Base-by-base conservation (phyloP, 2,329 filamentous ascomycete species). In the Colletotrichum caudatum region DNA sequence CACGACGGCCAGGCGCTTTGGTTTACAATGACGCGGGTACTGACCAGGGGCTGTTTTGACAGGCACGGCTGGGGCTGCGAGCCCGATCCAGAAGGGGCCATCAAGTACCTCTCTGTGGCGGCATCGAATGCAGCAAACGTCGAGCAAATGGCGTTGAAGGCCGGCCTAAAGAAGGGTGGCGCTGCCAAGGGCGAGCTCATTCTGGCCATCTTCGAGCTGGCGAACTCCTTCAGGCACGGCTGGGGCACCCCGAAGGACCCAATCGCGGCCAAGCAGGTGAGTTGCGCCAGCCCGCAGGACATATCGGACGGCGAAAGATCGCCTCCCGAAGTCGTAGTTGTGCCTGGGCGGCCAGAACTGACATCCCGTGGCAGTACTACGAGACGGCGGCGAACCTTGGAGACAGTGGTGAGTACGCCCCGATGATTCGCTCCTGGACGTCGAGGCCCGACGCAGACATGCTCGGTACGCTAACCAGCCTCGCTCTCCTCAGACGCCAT, bases 331-430 rank as follows among this genome's bases (percentile, higher is more conserved):
- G n/a, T 46, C 51, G 39, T n/a, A 56, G 16, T n/a, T 26, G 53
- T 39, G 53, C 50, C 35, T 7, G 64, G 48, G 35, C 37, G 54
- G 48, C 66, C 51, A 53, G 50, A 33, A 48, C 69, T 69, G 23
- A 64, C 66, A 23, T 64, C 12, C 53, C 56, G 46, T 67, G 18
- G 69, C 86, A 97, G 87, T 99, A 98, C 82, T 99, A 98, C 82
- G 95, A 98, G 83, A 98, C 95, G 12, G 96, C 96, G 37, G 96
- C 96, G 72, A 98, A 99, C 80, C 84, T 99, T 75, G 96, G 96
- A 73, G 96, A 99, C 81, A 94, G 93, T 56, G 89, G 89, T 90
- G 82, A 78, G 88, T 81, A 68, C 65, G 44, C 61, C 50, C 60
- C 20, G 41, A 57, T 56, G 37, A 65, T 67, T 20, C 23, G 6